Evolutionary conservation across 305 asterid genomes (phyloP), one percentile per base, ranked within the genome.

Genomic region (Rubia balearica): DNA sequence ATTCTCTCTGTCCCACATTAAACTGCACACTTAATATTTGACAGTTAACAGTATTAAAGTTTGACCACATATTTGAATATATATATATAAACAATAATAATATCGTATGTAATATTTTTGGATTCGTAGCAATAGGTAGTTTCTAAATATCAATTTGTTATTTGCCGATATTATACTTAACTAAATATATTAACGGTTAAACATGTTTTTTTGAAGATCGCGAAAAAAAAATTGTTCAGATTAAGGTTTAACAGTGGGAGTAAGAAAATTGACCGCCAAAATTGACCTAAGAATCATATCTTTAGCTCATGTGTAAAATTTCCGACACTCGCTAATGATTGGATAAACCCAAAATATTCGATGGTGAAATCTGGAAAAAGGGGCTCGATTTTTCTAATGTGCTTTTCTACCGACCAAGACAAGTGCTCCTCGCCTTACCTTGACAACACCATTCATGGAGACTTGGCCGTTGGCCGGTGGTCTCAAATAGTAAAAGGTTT

Each of bases 391-490:
- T 21, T 49, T 49, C 14, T 49, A 27, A 49, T 49, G 61, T 6
- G 7, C 33, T 57, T 22, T 49, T 30, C 71, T 30, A 51, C 71
- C 71, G 71, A 68, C 71, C 71, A 68, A 49, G 63, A 17, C 38
- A 49, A 42, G 61, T 30, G 27, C 24, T 1, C 11, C 60, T 67
- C n/a, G 3, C 8, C 62, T 49, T 14, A 7, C 27, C 61, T 49
- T 14, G 12, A 36, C 36, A 13, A 24, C 24, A 4, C 61, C 61
- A 16, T 59, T 49, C 48, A 16, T 49, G 11, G 45, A n/a, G 45
- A 67, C 36, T 19, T 22, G 38, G 36, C 63, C 63, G 4, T 2
- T 68, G 71, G 71, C 48, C 71, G 71, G 71, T 51, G 71, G 42
- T 30, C 30, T 68, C 55, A 51, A 46, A 2, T 33, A 63, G 24